These are phyloP conservation scores for Aegilops bicornis DNA, from an alignment of 176 grass and related monocot genomes.

Conservation along the genomic window DNA sequence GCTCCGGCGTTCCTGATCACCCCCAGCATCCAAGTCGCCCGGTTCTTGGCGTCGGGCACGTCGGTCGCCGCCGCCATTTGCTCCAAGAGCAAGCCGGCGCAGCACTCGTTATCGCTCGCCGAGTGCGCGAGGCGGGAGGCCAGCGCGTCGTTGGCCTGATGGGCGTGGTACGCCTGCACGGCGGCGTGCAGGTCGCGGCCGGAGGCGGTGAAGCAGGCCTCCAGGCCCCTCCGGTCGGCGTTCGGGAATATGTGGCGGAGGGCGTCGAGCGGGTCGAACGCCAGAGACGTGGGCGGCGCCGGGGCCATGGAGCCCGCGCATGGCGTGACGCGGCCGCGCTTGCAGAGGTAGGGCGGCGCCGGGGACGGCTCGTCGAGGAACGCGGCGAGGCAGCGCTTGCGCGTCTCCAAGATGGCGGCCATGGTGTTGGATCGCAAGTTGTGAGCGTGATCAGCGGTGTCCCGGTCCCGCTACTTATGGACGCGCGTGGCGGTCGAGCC, in stretches of 20 bases:
- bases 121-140: background rate
- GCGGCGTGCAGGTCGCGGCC: background rate
- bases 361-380: constrained; percentile 9
- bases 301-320: background rate
- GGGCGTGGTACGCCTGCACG: background rate
- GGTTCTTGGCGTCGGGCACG: background rate
- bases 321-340: constrained; percentile 16
- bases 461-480: background rate
- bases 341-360: background rate
- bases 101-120: background rate
- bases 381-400: background rate
- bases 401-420: background rate
- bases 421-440: background rate
- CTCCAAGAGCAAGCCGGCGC: background rate
- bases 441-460: background rate
- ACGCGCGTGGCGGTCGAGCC: background rate
- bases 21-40: constrained; percentile 1
- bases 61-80: constrained; percentile 8
- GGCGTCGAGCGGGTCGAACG: constrained; percentile 10
- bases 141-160: background rate
- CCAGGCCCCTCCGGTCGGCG: background rate
- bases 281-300: background rate
- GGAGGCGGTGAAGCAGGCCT: background rate
- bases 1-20: background rate
- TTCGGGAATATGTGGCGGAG: background rate